Base-by-base conservation (phyloP, 2,329 filamentous ascomycete species). In the Penicillium sp. region DNA sequence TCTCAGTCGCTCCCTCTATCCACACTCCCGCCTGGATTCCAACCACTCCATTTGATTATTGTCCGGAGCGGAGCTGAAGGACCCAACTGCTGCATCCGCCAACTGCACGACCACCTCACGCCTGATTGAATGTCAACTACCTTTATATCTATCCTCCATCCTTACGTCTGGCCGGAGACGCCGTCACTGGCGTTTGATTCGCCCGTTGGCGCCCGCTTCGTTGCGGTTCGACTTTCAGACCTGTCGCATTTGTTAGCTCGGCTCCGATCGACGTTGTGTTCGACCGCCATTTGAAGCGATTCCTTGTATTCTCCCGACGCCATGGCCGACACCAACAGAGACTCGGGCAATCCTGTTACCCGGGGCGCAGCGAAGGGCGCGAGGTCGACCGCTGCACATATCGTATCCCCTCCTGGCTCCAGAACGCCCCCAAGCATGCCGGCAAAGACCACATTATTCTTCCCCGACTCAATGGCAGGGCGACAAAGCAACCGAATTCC, bases 341-440 rank as follows among this genome's bases (percentile, higher is more conserved):
- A 66, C 41, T 45, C 64, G 45, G 60, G 67, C 53, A 45, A 54
- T 52, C 56, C 68, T 56, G 64, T 63, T 48, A 64, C 64, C 56
- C 70, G 66, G 56, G 60, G 65, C 54, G 66, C 61, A 48, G 64
- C 65, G 41, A 50, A 66, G 54, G 65, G 63, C 23, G 67, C 62
- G 46, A 71, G 68, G 47, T 68, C 72, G 44, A 67, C 69, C 26
- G 63, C 50, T 30, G 44, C 58, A 56, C 63, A 73, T 54, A 73
- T 78, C 50, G 72, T 69, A 56, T 79, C 86, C 49, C 86, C 86
- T 45, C 84, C 85, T 23, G 81, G 84, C 56, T 86, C 85, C 29
- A 87, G 85, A 70, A 88, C 86, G 26, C 86, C 86, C 29, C 85
- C 86, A 7, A 86, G 84, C 15, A 80, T 83, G 65, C 80, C 75